Evolutionary conservation across 352 stramenopile species (phyloP).

Genomic region (Phytophthora rubi): DNA sequence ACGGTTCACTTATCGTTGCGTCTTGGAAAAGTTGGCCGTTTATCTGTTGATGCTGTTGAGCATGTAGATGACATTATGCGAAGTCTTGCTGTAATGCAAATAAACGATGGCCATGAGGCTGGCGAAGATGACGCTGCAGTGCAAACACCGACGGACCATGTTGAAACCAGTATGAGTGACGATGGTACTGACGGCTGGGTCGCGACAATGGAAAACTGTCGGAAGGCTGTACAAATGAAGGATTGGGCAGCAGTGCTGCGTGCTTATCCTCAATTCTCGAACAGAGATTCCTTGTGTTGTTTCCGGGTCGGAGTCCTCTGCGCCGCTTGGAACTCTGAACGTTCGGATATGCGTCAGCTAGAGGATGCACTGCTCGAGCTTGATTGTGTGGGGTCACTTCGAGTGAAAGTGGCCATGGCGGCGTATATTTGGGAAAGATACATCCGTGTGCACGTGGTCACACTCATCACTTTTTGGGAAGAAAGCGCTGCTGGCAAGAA

Average conservation of each 20-base stretch:
- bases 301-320: conserved; percentile 74
- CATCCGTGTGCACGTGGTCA: conserved; percentile 81
- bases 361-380: conserved; percentile 76
- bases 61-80: conserved; percentile 81
- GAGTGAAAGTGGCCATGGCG: conserved; percentile 66
- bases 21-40: conserved; percentile 61
- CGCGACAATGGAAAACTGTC: conserved; percentile 65
- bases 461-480: conserved; percentile 85
- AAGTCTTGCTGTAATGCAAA: conserved; percentile 74
- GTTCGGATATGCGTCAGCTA: conserved; percentile 86
- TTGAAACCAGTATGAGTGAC: conserved; percentile 23
- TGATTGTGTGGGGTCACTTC: conserved; percentile 45
- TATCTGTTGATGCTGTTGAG: conserved; percentile 80
- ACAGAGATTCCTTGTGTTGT: conserved; percentile 65
- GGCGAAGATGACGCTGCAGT: conserved; percentile 48
- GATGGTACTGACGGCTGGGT: conserved; percentile 61
- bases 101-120: conserved; percentile 70
- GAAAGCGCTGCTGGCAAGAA: conserved; percentile 74
- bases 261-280: conserved; percentile 67
- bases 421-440: conserved; percentile 85
- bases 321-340: conserved; percentile 80
- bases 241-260: conserved; percentile 62
- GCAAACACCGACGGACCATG: conserved; percentile 22
- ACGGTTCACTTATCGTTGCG: conserved; percentile 76
- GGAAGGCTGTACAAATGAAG: conserved; percentile 69